Evolutionary conservation across 345 rosid genomes (phyloP), one percentile per base, ranked within the genome.

Genomic region (Corymbia maculata): DNA sequence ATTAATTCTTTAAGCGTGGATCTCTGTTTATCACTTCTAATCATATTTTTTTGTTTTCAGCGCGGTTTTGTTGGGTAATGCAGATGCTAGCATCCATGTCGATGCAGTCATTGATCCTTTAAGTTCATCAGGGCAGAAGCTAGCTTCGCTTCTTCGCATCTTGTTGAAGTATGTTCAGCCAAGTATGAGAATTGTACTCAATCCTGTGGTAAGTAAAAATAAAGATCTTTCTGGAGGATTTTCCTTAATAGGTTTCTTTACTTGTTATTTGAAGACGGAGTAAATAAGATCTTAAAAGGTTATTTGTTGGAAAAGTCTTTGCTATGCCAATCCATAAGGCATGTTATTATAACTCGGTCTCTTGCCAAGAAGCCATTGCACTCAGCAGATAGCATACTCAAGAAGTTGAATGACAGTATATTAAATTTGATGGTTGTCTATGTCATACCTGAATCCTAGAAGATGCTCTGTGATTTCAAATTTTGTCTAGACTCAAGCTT

Each of bases 41-140:
- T 75, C 49, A 19, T 22, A 19, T 75, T 85, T 32, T 36, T 49
- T 87, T 88, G 89, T 87, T 30, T 93, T 90, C 95, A 98, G 99
- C 93, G 98, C 99, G 88, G 96, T 97, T 92, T 89, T 93, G 66
- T 88, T 97, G 52, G 94, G 93, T 79, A 93, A 94, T 91, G 99
- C 94, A 91, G 93, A 95, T 91, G 91, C 98, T 86, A 92, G 95
- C 85, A 88, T 98, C 91, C 99, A 98, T 91, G 93, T 98, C 66
- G 99, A 97, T 93, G 99, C 97, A 51, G 98, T 98, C 86, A 86
- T 98, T 89, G 99, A 98, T 94, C 99, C 99, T 88, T 90, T 98
- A 88, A 96, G 99, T 90, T 94, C 98, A 87, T 87, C 91, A 86
- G 99, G 99, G 90, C 99, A 98, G 93, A 97, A 96, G 91, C 91